phyloP scores from a whole-genome alignment of 768 basidiomycete genomes.

The Royoungia palumana region DNA sequence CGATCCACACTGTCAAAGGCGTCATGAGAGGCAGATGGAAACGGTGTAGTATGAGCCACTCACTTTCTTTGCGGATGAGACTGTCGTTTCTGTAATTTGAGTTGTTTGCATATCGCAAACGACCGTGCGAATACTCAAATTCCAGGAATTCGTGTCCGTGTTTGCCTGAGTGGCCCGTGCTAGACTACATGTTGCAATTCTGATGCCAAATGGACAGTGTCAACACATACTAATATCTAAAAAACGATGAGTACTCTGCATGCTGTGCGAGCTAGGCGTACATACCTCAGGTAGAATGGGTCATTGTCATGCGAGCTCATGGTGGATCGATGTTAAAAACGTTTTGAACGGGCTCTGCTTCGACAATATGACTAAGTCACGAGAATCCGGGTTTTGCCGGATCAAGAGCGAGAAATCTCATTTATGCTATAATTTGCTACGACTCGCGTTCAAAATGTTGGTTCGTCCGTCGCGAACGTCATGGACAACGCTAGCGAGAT shows the following conservation, averaged over 20 bases:
- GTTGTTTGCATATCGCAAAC: constrained; percentile 97
- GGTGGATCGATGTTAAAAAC: constrained; percentile 15
- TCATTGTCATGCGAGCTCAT: constrained; percentile 52
- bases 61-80: constrained; percentile 98
- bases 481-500: constrained; percentile 19
- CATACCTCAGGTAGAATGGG: constrained; percentile 77
- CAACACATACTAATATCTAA: constrained; percentile 51
- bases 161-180: constrained; percentile 95
- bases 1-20: constrained; percentile 77
- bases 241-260: constrained; percentile 13
- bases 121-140: constrained; percentile 96
- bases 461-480: constrained; percentile 17
- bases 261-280: not conserved
- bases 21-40: not conserved
- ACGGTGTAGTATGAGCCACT: constrained; percentile 31
- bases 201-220: not conserved
- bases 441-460: constrained; percentile 28
- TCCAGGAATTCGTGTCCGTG: constrained; percentile 98
- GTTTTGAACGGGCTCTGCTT: not conserved
- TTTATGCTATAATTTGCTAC: not conserved
- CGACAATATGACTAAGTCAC: not conserved
- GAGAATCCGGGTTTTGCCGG: constrained; percentile 18
- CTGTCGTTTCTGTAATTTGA: constrained; percentile 98
- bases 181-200: constrained; percentile 2
- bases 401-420: constrained; percentile 1